phyloP scores from a whole-genome alignment of 352 stramenopile genomes.

The Globisporangium nodosum region DNA sequence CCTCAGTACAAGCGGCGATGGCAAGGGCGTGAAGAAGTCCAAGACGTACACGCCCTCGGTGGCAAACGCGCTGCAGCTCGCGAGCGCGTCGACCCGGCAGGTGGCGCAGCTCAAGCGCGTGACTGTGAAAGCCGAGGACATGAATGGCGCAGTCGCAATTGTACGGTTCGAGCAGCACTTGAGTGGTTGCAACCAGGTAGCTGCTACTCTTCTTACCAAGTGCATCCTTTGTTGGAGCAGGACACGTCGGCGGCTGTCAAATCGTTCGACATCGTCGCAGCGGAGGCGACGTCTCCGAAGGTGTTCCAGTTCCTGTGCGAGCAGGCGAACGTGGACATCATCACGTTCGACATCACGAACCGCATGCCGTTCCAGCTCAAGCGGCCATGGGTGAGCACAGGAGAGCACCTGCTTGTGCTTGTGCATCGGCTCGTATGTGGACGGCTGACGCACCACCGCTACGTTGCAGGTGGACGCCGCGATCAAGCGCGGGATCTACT shows the following conservation, averaged over 20 bases:
- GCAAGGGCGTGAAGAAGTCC: slow-evolving; percentile 53
- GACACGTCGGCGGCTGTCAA: slow-evolving; percentile 48
- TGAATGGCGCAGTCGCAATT: slow-evolving; percentile 49
- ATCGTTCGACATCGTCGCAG: slow-evolving; percentile 74
- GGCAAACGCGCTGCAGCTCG: slow-evolving; percentile 38
- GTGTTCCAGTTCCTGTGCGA: slow-evolving; percentile 86
- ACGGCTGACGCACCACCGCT: not conserved
- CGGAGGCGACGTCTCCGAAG: slow-evolving; percentile 50
- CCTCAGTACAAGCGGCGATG: slow-evolving; percentile 22
- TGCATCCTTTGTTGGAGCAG: slow-evolving; percentile 13
- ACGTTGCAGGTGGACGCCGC: slow-evolving; percentile 46
- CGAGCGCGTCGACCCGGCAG: slow-evolving; percentile 12
- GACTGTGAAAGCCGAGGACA: slow-evolving; percentile 74
- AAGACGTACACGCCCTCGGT: slow-evolving; percentile 50
- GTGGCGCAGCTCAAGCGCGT: slow-evolving; percentile 63
- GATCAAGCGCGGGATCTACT: slow-evolving; percentile 66
- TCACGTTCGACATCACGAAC: slow-evolving; percentile 80
- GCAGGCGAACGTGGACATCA: slow-evolving; percentile 69
- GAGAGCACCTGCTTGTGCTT: not conserved
- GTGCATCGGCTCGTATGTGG: not conserved
- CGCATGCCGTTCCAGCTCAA: slow-evolving; percentile 76
- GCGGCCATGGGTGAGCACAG: slow-evolving; percentile 49
- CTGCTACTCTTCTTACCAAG: not conserved
- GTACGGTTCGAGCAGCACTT: slow-evolving; percentile 21
- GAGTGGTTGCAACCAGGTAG: not conserved